A percentile compares a stretch with the other conserved stretches of the same genome.
Conservation (phyloP, 768 basidiomycete genomes). For the Lactarius trivialis region DNA sequence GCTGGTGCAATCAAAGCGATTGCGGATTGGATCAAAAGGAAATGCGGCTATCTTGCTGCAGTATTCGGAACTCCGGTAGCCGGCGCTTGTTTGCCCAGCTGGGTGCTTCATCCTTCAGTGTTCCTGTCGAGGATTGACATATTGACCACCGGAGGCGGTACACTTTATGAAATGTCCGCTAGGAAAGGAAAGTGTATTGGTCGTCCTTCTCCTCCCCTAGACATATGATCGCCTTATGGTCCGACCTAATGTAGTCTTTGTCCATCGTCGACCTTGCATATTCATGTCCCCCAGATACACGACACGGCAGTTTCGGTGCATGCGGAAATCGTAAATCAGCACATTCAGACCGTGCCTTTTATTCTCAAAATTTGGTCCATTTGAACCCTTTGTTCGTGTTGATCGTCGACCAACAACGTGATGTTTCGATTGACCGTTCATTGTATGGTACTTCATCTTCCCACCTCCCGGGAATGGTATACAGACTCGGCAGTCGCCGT, state of each 20-base stretch:
- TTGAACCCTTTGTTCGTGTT: too few species aligned
- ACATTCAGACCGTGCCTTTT: too few species aligned
- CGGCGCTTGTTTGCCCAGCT: neutral
- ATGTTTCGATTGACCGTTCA: too few species aligned
- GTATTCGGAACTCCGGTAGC: neutral
- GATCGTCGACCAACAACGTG: too few species aligned
- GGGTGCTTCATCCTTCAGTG: neutral
- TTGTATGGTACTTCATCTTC: too few species aligned
- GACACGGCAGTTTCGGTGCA: too few species aligned
- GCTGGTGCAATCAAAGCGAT: neutral
- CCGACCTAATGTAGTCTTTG: neutral
- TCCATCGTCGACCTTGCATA: neutral
- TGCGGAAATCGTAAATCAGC: too few species aligned
- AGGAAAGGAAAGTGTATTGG: neutral
- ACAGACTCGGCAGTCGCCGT: slow-evolving; percentile 9
- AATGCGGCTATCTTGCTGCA: neutral
- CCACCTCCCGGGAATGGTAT: neutral
- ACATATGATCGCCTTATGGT: neutral
- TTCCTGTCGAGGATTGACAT: neutral
- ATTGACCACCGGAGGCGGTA: too few species aligned
- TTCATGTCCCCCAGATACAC: too few species aligned
- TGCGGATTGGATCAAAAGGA: too few species aligned
- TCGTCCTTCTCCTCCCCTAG: too few species aligned
- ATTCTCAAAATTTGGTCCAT: too few species aligned
- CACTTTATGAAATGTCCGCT: neutral